Conservation (phyloP, 768 basidiomycete species). For the Filobasidium floriforme region DNA sequence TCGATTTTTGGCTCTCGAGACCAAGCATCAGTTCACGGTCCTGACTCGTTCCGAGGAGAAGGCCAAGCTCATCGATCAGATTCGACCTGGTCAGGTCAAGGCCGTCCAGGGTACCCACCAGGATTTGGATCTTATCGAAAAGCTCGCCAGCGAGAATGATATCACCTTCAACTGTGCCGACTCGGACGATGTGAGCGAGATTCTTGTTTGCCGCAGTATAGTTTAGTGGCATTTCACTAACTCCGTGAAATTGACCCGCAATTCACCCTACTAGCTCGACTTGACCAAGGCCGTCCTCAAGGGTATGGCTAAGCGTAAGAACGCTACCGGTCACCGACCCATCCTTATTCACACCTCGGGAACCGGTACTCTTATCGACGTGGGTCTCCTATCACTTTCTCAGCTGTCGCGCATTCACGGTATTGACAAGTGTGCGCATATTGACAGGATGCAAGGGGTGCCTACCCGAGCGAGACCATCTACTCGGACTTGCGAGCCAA, state of each 20-base stretch:
- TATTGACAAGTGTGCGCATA: background rate
- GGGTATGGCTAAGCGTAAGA: conserved; percentile 37
- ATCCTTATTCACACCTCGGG: conserved; percentile 42
- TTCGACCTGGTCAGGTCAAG: conserved; percentile 26
- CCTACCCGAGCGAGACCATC: conserved; percentile 27
- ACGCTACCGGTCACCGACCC: conserved; percentile 37
- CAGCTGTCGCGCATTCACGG: background rate
- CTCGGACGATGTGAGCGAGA: conserved; percentile 31
- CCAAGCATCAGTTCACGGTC: conserved; percentile 28
- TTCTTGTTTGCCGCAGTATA: too few species aligned
- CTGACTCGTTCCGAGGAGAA: conserved; percentile 33
- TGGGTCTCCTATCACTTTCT: conserved; percentile 15
- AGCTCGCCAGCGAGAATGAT: conserved; percentile 33
- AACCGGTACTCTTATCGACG: conserved; percentile 38
- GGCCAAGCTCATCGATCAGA: conserved; percentile 27
- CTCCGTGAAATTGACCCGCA: background rate
- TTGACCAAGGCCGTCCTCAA: conserved; percentile 35
- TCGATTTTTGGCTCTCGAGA: conserved; percentile 19
- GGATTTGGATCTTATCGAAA: conserved; percentile 33
- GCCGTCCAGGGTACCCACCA: conserved; percentile 31
- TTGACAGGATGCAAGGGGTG: conserved; percentile 14
- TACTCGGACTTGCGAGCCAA: conserved; percentile 41
- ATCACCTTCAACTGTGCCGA: conserved; percentile 37
- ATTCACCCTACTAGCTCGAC: conserved; percentile 13
- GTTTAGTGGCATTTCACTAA: too few species aligned